Evolutionary conservation across 108 stramenopile species (phyloP).

Genomic region (Conticribra guillardii): DNA sequence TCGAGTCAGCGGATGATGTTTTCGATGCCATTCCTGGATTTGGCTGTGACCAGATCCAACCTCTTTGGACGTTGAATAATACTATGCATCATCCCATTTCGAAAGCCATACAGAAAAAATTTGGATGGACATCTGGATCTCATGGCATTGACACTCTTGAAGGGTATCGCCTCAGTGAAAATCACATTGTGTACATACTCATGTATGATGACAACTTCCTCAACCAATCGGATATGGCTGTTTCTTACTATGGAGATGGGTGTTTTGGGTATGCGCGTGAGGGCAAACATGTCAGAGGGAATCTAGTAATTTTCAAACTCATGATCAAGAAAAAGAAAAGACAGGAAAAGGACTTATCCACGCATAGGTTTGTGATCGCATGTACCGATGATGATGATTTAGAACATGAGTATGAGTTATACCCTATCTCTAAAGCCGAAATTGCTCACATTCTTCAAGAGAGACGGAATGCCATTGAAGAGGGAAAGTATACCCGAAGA

Average conservation of each 20-base stretch:
- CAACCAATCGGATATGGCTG: slow-evolving; percentile 2
- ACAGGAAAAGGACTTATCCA: no score
- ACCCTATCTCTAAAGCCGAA: slow-evolving; percentile 11
- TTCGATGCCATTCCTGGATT: slow-evolving; percentile 16
- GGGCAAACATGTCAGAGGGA: no score
- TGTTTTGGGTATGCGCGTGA: slow-evolving; percentile 13
- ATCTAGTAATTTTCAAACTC: no score
- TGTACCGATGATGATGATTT: slow-evolving; percentile 22
- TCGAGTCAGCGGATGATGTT: slow-evolving; percentile 17
- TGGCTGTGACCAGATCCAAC: slow-evolving; percentile 6
- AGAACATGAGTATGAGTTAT: slow-evolving; percentile 11
- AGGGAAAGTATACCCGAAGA: slow-evolving; percentile 21
- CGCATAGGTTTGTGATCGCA: not conserved
- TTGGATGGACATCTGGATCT: no score
- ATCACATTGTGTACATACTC: slow-evolving; percentile 7
- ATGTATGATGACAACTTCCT: slow-evolving; percentile 26
- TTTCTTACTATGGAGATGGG: slow-evolving; percentile 17
- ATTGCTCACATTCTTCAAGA: slow-evolving; percentile 19
- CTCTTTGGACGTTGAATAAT: no score
- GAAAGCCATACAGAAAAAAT: no score
- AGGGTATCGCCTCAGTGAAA: no score
- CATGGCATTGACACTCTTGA: no score
- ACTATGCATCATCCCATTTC: no score
- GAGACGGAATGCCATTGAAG: slow-evolving; percentile 15
- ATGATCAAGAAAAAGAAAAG: no score